These are phyloP conservation scores for Thozetella sp. DNA, from an alignment of 495 filamentous ascomycete genomes.

Conservation along the genomic window DNA sequence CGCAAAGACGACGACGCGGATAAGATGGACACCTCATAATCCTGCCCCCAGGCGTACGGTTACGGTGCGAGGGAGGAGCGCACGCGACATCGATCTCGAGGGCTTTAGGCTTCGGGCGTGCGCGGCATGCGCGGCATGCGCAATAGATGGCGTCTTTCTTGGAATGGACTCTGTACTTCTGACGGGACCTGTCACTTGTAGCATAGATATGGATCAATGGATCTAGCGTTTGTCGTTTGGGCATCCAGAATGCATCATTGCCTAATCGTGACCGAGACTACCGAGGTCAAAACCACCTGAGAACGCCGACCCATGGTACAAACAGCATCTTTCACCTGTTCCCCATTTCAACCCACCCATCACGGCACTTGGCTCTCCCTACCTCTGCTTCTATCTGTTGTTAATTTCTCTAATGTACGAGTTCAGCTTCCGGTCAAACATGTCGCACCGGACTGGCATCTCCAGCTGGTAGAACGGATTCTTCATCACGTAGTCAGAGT, in stretches of 20 bases:
- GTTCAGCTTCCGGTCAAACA: conserved; percentile 83
- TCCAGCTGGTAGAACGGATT: conserved; percentile 98
- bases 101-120: not conserved
- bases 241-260: not conserved
- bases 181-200: not conserved
- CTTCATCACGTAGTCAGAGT: conserved; percentile 98
- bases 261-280: not conserved
- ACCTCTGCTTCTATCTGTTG: conserved; percentile 31
- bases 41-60: not conserved
- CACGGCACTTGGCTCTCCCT: not conserved
- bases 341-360: not conserved
- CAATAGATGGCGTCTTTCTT: not conserved
- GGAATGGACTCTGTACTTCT: not conserved
- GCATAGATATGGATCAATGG: conserved; percentile 3
- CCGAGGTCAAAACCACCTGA: no score
- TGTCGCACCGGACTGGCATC: conserved; percentile 95
- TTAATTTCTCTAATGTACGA: conserved; percentile 69
- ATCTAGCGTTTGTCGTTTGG: not conserved
- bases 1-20: conserved; percentile 54
- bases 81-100: not conserved
- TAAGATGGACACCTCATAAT: conserved; percentile 85
- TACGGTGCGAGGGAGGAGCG: not conserved
- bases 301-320: no score
- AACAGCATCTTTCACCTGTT: not conserved
- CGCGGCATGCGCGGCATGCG: not conserved